Base-by-base conservation (phyloP, 1,139 yeast genomes). In the Saccharomyces pastorianus region DNA sequence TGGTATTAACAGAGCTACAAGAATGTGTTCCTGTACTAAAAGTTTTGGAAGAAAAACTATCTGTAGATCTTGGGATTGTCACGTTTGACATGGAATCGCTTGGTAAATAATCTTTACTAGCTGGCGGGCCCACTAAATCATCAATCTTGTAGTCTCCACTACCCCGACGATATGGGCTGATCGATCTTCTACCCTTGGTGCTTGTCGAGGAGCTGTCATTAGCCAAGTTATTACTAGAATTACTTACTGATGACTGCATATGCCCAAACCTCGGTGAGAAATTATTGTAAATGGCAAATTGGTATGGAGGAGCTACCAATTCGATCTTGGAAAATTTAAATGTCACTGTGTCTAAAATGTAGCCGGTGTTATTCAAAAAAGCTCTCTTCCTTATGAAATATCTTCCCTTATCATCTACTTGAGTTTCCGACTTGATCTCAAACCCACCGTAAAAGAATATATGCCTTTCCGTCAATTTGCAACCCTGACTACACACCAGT, bases 241-340 rank as follows among this genome's bases (percentile, higher is more conserved):
- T 41, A 32, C 41, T 46, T 17, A 73, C 58, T 2, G 75, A 68
- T 6, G 64, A 59, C 46, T 73, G 70, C 26, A 71, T 50, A 58
- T 77, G 81, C 2, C 80, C 82, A 66, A 79, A 78, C 57, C 82
- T 68, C 4, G 79, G 73, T 11, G 75, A 70, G 0, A 76, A 69
- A 5, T 68, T 61, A 6, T 79, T 75, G 47, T 67, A 68, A 38
- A 66, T 58, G 2, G 71, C 61, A n/a, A 69, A 61, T 47, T 67
- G 64, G 7, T 75, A 71, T 5, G 80, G 77, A 55, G 75, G 76
- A 0, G 76, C 72, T 9, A 66, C 65, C 23, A 77, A 55, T 42
- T 71, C 71, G 23, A 74, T 60, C 57, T 71, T 71, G 26, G 68
- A 65, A 58, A 76, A 78, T 26, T 63, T 68, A 50, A 66, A 65